Base-by-base conservation (phyloP, 768 basidiomycete species). In the Strobilomyces dryophilus region DNA sequence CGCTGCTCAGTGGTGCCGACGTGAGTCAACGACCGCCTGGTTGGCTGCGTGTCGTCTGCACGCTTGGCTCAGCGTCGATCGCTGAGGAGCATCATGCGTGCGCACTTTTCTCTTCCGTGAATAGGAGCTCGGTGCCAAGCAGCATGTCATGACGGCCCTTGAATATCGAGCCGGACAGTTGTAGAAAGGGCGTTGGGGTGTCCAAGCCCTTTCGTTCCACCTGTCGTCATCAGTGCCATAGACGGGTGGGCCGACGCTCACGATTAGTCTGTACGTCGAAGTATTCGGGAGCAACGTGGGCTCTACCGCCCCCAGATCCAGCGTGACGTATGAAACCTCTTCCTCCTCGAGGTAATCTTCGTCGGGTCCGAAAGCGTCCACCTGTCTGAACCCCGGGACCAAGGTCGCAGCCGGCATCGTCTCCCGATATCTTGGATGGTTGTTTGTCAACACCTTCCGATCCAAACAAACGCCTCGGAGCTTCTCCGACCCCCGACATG, bases 71-170 rank as follows among this genome's bases (percentile, higher is more conserved):
- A 60, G 62, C 35, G 24, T 51, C 47, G 12, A 26, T 24, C 24
- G 15, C 2, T 27, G 17, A 9, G 2, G 8, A 20, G 2, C 4
- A 32, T 20, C 44, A 39, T 5, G 3, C 8, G 15, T n/a, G 15
- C 67, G 32, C 54, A 83, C 85, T 79, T 73, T 83, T 83, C 32
- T 76, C 77, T 51, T 90, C 89, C 0, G 80, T 78, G 66, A 92
- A 91, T 18, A 92, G 62, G 24, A 92, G 69, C 61, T 92, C 89
- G 0, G 87, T 86, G 2, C 90, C 90, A 3, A 92, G 71, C 4
- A 92, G 74, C 17, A 73, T 63, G 51, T 87, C 81, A 54, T 90
- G 83, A 35, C 75, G 71, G 1, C 90, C 90, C 66, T 83, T 83
- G 56, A 91, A 76, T 18, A 89, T 75, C 1, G 86, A 85, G 2